Conservation (phyloP, 2,329 filamentous ascomycete genomes). For the Cytospora chrysosperma region DNA sequence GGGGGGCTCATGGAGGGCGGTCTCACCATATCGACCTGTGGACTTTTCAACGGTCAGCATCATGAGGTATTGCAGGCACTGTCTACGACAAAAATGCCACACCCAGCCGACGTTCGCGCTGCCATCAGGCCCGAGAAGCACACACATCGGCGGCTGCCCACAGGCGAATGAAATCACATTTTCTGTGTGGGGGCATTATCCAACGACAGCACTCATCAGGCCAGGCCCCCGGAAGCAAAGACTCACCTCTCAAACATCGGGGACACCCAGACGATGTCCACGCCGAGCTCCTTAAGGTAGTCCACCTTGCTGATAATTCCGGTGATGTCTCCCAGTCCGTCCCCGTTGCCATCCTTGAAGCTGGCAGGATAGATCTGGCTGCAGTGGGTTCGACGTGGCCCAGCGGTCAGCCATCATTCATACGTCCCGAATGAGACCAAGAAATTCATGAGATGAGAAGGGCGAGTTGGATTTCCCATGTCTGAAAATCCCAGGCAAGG, state of each 20-base stretch:
- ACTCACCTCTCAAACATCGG: constrained; percentile 31
- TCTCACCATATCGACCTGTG: constrained; percentile 41
- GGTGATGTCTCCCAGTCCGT: constrained; percentile 52
- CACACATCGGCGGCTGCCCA: not conserved
- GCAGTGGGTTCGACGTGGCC: not conserved
- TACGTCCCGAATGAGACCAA: too few species aligned
- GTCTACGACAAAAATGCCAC: not conserved
- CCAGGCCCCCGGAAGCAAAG: not conserved
- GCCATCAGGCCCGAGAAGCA: not conserved
- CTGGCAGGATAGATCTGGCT: constrained; percentile 55
- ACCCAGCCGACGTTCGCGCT: not conserved
- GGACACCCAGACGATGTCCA: constrained; percentile 50
- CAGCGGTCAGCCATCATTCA: not conserved
- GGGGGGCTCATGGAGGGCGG: constrained; percentile 31
- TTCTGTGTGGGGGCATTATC: constrained; percentile 28
- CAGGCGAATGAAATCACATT: too few species aligned
- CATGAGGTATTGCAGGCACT: not conserved
- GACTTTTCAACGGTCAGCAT: constrained; percentile 33
- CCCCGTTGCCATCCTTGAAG: constrained; percentile 55
- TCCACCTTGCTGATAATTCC: constrained; percentile 55
- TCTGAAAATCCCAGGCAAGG: not conserved
- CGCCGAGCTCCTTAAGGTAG: constrained; percentile 50
- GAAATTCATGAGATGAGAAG: not conserved
- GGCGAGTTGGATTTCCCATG: not conserved
- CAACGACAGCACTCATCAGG: constrained; percentile 27